phyloP scores from a whole-genome alignment of 1,139 yeast genomes.

The Ashbya aceris region DNA sequence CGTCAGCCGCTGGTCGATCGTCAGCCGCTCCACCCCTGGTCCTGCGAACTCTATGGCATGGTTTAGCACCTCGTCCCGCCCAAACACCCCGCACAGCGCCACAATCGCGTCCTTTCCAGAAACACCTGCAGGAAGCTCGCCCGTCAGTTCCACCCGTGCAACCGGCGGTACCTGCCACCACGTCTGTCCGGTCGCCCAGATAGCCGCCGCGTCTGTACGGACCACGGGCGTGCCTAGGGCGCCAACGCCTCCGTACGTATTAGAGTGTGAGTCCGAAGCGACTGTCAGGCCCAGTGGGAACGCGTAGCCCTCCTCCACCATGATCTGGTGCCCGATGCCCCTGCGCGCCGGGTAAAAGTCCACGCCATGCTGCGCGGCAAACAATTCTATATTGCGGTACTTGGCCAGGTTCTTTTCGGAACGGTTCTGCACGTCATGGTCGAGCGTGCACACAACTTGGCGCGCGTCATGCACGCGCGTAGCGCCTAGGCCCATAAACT shows the following conservation, averaged over 20 bases:
- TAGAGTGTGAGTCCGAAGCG: constrained; percentile 96
- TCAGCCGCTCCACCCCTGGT: constrained; percentile 61
- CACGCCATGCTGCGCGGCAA: constrained; percentile 85
- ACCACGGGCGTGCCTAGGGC: constrained; percentile 95
- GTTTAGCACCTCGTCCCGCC: constrained; percentile 90
- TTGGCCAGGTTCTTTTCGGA: constrained; percentile 78
- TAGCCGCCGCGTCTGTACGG: constrained; percentile 96
- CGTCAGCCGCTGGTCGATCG: constrained; percentile 87
- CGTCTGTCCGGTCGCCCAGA: constrained; percentile 99
- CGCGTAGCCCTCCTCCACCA: constrained; percentile 98
- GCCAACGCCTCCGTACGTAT: constrained; percentile 96
- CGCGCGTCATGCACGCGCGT: constrained; percentile 68
- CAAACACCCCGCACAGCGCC: constrained; percentile 89
- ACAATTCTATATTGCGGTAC: constrained; percentile 77
- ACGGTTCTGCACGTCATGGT: constrained; percentile 95
- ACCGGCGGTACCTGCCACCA: constrained; percentile 99
- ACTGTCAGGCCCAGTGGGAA: constrained; percentile 90
- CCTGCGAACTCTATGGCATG: constrained; percentile 97
- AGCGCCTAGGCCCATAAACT: constrained; percentile 93
- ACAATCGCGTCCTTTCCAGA: constrained; percentile 97
- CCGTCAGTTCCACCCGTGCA: constrained; percentile 82
- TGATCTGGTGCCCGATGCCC: constrained; percentile 97
- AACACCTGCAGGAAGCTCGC: constrained; percentile 74
- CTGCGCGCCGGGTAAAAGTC: constrained; percentile 98
- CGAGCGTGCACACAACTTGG: constrained; percentile 91